Percentiles rank a stretch among this genome's conserved stretches.
Evolutionary conservation across 768 basidiomycete species (phyloP).

Genomic region (Austroboletus festivus): DNA sequence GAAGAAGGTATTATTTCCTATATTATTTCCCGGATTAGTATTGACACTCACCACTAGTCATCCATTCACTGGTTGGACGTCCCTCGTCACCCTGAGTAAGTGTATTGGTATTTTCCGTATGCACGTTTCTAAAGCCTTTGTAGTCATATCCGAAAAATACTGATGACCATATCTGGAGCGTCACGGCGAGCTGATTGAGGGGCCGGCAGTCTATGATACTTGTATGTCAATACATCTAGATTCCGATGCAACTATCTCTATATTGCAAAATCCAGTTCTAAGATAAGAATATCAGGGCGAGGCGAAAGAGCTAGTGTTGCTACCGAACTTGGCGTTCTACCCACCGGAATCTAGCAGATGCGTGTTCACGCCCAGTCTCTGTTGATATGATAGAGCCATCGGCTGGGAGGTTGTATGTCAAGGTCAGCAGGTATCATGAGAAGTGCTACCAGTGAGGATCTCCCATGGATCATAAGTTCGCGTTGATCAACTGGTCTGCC

Average conservation of each 20-base stretch:
- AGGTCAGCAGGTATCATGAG: too few relatives aligned
- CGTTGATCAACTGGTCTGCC: too few relatives aligned
- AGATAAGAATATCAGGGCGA: too few relatives aligned
- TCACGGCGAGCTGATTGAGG: not conserved
- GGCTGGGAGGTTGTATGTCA: too few relatives aligned
- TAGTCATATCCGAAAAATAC: constrained; percentile 72
- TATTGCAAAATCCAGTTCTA: not conserved
- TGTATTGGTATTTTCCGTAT: constrained; percentile 11
- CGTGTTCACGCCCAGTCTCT: too few relatives aligned
- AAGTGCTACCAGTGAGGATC: too few relatives aligned
- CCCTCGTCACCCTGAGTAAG: constrained; percentile 84
- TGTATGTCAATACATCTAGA: not conserved
- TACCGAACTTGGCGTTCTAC: too few relatives aligned
- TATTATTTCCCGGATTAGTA: too few relatives aligned
- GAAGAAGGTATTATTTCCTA: constrained; percentile 85
- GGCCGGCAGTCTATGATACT: not conserved
- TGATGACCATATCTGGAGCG: constrained; percentile 23
- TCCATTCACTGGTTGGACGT: constrained; percentile 98
- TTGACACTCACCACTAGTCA: constrained; percentile 54
- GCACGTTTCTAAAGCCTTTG: constrained; percentile 6
- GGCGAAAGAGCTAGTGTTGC: too few relatives aligned
- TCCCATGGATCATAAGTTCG: too few relatives aligned
- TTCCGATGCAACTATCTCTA: not conserved
- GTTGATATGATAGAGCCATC: too few relatives aligned
- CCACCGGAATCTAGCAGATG: too few relatives aligned